phyloP scores from a whole-genome alignment of 75 land plant genomes.

The Picea glauca region DNA sequence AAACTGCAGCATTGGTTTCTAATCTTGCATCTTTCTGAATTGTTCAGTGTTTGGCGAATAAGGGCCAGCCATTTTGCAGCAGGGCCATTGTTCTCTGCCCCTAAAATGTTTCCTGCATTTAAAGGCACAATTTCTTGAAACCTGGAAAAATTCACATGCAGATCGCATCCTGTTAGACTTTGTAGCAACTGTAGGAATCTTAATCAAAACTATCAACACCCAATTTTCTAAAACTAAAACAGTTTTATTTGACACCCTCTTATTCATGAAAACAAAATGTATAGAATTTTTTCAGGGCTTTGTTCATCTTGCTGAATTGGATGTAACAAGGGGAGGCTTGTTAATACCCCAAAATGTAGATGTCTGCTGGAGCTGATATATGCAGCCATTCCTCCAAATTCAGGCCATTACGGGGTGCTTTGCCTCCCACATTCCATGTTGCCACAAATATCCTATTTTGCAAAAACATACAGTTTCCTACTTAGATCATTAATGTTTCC shows the following conservation, averaged over 20 bases:
- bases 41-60: constrained; percentile 42
- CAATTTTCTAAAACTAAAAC: not conserved
- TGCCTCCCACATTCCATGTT: constrained; percentile 47
- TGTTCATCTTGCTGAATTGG: not conserved
- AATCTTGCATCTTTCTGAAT: not conserved
- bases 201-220: not conserved
- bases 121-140: constrained; percentile 69
- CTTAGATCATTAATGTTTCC: too few species aligned
- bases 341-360: constrained; percentile 24
- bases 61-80: constrained; percentile 36
- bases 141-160: constrained; percentile 22
- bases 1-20: not conserved
- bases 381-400: constrained; percentile 30
- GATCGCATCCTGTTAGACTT: not conserved
- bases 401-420: constrained; percentile 17
- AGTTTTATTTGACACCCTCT: not conserved
- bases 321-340: not conserved
- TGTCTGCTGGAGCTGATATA: constrained; percentile 20
- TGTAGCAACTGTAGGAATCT: not conserved
- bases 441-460: not conserved
- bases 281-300: not conserved
- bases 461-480: not conserved
- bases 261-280: not conserved
- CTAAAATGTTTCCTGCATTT: constrained; percentile 56
- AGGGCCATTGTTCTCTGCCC: constrained; percentile 43